Conservation (phyloP, 495 filamentous ascomycete genomes). For the Aspergillus leporis region DNA sequence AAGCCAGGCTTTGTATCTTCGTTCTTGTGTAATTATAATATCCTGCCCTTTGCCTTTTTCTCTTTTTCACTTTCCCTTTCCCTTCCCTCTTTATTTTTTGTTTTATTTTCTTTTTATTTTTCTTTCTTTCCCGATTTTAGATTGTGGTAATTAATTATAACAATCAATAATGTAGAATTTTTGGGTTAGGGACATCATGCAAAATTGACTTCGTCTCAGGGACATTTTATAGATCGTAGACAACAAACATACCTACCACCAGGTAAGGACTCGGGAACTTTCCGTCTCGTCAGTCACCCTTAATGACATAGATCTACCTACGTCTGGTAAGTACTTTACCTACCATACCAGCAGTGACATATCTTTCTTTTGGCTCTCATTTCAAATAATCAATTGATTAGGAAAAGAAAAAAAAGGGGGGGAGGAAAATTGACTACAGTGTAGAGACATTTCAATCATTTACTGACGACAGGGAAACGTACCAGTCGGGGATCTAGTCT, state of each 20-base stretch:
- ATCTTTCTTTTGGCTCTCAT: not conserved
- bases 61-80: no score
- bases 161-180: not conserved
- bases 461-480: constrained; percentile 29
- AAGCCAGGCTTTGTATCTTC: constrained; percentile 7
- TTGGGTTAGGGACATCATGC: not conserved
- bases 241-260: no score
- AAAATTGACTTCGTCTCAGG: not conserved
- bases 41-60: no score
- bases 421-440: not conserved
- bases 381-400: not conserved
- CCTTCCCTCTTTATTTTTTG: not conserved
- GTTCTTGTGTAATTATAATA: not conserved
- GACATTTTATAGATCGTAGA: not conserved
- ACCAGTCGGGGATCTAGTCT: constrained; percentile 23
- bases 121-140: not conserved
- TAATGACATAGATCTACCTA: no score
- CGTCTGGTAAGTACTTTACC: no score
- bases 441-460: not conserved
- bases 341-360: no score
- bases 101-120: constrained; percentile 5
- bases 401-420: not conserved
- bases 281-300: no score
- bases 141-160: not conserved
- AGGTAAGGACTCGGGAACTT: no score